Base-by-base conservation (phyloP, 495 filamentous ascomycete genomes). In the Talaromyces thailandensis region DNA sequence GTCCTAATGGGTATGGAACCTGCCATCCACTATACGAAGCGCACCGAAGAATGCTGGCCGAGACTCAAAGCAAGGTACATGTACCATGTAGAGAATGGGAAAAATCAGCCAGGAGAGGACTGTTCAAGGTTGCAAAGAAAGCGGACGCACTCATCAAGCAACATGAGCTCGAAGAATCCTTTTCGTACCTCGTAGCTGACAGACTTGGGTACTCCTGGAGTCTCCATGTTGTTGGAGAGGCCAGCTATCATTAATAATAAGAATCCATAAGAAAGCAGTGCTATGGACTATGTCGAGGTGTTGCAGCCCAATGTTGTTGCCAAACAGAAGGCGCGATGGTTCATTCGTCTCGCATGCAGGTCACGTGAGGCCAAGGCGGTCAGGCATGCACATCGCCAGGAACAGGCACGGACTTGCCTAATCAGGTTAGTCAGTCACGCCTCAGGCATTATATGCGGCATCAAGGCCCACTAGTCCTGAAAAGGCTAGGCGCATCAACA, bases 241-340 rank as follows among this genome's bases (percentile, higher is more conserved):
- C 37, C 58, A 60, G 31, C 23, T 18, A 48, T 28, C 37, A 48
- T 60, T 23, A 26, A 60, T 35, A 35, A n/a, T 58, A 8, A 35
- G 25, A 58, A 18, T 6, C 1, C 26, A 18, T 29, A 24, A 45
- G n/a, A 21, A 31, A 23, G 23, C 9, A 58, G 28, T 26, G 28
- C 26, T 18, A 58, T 35, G 18, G 56, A 9, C 62, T 52, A 62
- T 48, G 26, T 56, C 53, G 43, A 40, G 56, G 53, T 64, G 60
- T 61, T 65, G 60, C 63, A 68, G 56, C 61, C 60, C 65, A 53
- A 56, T 51, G 43, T 61, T 61, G 59, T 51, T 61, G 59, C 59
- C 59, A 61, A 45, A 61, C 59, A 61, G 25, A 51, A 61, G 37
- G 59, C 59, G 51, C 51, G 18, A 25, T 16, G 48, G 9, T 55